These are phyloP conservation scores for Starmerella cellae DNA, from an alignment of 805 yeast genomes.

Conservation along the genomic window DNA sequence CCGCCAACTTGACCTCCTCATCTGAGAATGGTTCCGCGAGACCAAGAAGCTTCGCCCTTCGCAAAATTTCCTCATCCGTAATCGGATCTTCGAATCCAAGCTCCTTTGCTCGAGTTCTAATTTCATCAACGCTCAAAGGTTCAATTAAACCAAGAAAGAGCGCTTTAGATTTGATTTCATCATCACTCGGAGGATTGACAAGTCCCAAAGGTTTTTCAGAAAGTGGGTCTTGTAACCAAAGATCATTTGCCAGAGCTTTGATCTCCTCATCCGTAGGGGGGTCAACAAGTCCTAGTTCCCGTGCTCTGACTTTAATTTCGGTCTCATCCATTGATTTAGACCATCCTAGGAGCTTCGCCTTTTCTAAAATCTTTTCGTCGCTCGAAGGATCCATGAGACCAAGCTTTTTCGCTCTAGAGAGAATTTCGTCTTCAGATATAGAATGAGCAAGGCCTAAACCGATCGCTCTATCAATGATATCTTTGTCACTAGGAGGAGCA, in stretches of 20 bases:
- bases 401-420: constrained; percentile 31
- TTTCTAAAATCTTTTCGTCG: constrained; percentile 11
- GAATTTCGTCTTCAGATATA: constrained; percentile 6
- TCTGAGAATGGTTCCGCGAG: constrained; percentile 5
- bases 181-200: constrained; percentile 13
- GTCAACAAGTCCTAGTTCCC: constrained; percentile 16
- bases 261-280: constrained; percentile 10
- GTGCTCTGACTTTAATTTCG: constrained; percentile 2
- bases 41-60: constrained; percentile 14
- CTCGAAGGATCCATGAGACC: constrained; percentile 24
- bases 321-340: constrained; percentile 8
- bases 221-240: constrained; percentile 25
- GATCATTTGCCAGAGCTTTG: not conserved
- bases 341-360: constrained; percentile 19
- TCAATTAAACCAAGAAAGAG: constrained; percentile 58
- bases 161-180: constrained; percentile 41
- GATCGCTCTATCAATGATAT: constrained; percentile 20
- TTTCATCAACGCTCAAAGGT: constrained; percentile 44
- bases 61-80: constrained; percentile 4
- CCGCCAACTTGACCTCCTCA: constrained; percentile 10
- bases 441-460: constrained; percentile 9
- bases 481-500: constrained; percentile 6
- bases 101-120: constrained; percentile 20
- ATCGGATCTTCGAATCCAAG: constrained; percentile 19
- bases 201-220: constrained; percentile 17